Evolutionary conservation across 2,329 filamentous ascomycete species (phyloP).

Genomic region (Paecilomyces sp.): DNA sequence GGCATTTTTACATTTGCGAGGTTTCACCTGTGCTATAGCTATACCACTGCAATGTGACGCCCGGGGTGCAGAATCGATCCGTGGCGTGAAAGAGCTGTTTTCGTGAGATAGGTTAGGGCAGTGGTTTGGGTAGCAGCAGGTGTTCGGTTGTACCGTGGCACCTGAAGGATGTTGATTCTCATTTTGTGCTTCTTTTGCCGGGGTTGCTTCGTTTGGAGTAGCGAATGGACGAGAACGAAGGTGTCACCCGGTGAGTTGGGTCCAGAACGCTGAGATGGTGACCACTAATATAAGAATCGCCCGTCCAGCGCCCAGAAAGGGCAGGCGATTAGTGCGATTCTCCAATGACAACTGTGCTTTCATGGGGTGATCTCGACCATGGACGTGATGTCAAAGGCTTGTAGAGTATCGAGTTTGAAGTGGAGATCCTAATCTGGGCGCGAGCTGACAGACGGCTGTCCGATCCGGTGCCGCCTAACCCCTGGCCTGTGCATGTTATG

Average conservation of each 20-base stretch:
- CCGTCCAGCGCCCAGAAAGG: background rate
- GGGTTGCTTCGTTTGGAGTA: background rate
- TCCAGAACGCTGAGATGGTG: background rate
- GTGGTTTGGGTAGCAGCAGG: background rate
- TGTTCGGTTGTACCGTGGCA: background rate
- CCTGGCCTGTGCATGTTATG: background rate
- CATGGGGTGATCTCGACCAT: background rate
- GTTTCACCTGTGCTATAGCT: background rate
- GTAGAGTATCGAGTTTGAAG: slow-evolving; percentile 1
- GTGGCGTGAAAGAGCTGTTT: background rate
- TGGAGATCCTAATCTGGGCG: background rate
- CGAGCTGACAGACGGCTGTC: slow-evolving; percentile 5
- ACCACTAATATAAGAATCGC: background rate
- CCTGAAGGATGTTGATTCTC: background rate
- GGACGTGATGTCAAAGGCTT: background rate
- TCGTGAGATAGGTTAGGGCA: background rate
- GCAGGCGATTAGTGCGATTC: background rate
- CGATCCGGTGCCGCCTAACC: background rate
- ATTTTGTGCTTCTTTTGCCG: background rate
- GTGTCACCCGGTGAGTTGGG: background rate
- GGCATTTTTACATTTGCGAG: background rate
- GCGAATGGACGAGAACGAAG: background rate
- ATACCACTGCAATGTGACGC: background rate
- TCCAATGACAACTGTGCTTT: background rate
- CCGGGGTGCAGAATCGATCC: background rate